Base-by-base conservation (phyloP, 2,329 filamentous ascomycete genomes). In the Daldinia sp. region DNA sequence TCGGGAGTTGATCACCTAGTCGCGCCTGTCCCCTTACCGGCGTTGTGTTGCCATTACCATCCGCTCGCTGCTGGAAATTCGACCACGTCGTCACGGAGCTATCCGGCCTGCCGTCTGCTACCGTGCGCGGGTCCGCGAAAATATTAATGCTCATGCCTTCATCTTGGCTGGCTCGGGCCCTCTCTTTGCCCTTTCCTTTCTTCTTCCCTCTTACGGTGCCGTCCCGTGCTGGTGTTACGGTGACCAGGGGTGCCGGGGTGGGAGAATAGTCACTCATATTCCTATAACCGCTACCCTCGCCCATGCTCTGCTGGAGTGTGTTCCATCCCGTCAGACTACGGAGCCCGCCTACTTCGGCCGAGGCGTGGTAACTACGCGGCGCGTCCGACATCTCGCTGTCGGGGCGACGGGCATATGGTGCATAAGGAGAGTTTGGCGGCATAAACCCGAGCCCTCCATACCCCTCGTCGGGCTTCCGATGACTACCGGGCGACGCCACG, bases 131-230 rank as follows among this genome's bases (percentile, higher is more conserved):
- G 66, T 74, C 72, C 17, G 71, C 71, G 58, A 73, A 74, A 55
- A 74, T 58, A 21, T 73, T 70, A 43, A 74, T 73, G 58, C 66
- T 71, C 66, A 71, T 67, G 62, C 67, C 70, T 23, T 71, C 68
- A 13, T 41, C 39, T 3, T 27, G 64, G 55, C 69, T 70, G 7
- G 13, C 58, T 23, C 52, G 39, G 61, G 56, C 71, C 55, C 27
- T 52, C 23, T 39, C 34, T 17, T 52, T 52, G 6, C 49, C 49
- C 8, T 52, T 52, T 11, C 49, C 49, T n/a, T 52, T 52, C 17
- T 47, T 17, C 11, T 45, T 39, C 4, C 52, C 58, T 15, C 55
- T 35, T 23, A 32, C 39, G 7, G 41, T 34, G 1, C 35, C 51
- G 34, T 56, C 63, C 23, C 30, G 19, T 19, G 58, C 51, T 5